These are phyloP conservation scores for Amoebophrya sp. DNA, from an alignment of 169 alveolate species.

Conservation along the genomic window DNA sequence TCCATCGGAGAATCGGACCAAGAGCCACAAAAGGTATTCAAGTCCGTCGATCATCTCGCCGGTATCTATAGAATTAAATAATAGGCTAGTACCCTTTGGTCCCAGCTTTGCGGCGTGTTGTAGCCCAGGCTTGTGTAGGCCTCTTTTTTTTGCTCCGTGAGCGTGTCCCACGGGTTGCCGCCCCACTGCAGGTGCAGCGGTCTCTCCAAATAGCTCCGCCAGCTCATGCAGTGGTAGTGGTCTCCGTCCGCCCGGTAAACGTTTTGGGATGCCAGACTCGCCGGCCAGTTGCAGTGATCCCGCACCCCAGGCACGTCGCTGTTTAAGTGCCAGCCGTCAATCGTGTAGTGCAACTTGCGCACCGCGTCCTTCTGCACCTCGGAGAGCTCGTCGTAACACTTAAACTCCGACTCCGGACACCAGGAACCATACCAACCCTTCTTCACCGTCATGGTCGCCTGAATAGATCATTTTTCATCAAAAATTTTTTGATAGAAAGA, in stretches of 20 bases:
- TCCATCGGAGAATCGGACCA: no score
- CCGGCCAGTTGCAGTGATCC: not conserved
- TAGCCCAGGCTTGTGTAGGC: not conserved
- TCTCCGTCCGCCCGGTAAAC: not conserved
- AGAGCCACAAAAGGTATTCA: no score
- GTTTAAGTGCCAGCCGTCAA: not conserved
- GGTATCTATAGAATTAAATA: no score
- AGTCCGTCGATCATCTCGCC: no score
- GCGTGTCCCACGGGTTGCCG: not conserved
- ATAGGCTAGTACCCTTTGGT: not conserved
- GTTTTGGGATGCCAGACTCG: not conserved
- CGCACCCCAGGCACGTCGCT: not conserved
- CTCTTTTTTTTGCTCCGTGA: not conserved
- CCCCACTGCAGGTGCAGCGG: not conserved
- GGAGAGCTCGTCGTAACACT: not conserved
- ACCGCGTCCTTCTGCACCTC: not conserved
- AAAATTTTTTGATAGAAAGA: no score
- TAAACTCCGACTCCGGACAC: not conserved
- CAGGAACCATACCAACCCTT: not conserved
- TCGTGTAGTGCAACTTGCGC: not conserved
- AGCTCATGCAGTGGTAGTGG: not conserved
- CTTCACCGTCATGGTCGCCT: no score
- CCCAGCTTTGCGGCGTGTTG: not conserved
- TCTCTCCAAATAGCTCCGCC: not conserved
- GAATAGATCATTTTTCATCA: no score